Evolutionary conservation across 192 early-diverging fungal species (phyloP).

Genomic region (Coemansia sp.): DNA sequence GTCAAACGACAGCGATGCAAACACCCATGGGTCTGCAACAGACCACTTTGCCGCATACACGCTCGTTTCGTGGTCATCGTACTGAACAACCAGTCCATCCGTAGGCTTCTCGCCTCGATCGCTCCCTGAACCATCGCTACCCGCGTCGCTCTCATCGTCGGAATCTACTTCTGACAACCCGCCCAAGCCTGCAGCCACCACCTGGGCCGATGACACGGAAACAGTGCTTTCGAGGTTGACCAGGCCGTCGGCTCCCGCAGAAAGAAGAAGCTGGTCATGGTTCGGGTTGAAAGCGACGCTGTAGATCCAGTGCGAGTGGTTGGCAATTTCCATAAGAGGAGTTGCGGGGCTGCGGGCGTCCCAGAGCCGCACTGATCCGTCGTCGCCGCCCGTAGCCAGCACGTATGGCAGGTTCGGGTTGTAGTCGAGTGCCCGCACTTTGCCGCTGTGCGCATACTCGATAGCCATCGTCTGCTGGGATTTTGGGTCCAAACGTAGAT

Average conservation of each 20-base stretch:
- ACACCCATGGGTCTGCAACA: slow-evolving; percentile 86
- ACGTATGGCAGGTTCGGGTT: slow-evolving; percentile 86
- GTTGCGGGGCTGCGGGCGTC: slow-evolving; percentile 61
- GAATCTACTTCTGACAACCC: neutral
- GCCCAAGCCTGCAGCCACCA: slow-evolving; percentile 20
- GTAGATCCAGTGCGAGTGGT: slow-evolving; percentile 92
- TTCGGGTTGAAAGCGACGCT: slow-evolving; percentile 79
- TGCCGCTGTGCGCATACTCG: slow-evolving; percentile 69
- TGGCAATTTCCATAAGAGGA: slow-evolving; percentile 64
- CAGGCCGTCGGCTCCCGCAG: slow-evolving; percentile 78
- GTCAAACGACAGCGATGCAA: slow-evolving; percentile 90
- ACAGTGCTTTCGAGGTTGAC: slow-evolving; percentile 86
- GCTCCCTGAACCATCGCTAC: neutral
- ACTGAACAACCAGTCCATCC: slow-evolving; percentile 85
- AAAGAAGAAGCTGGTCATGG: slow-evolving; percentile 90
- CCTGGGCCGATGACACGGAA: slow-evolving; percentile 76
- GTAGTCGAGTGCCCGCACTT: slow-evolving; percentile 71
- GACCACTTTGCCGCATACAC: slow-evolving; percentile 93
- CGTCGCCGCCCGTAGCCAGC: slow-evolving; percentile 83
- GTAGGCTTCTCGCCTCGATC: slow-evolving; percentile 33
- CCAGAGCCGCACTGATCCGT: slow-evolving; percentile 86
- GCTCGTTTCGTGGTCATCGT: slow-evolving; percentile 92
- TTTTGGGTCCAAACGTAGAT: slow-evolving; percentile 55
- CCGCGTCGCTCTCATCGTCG: slow-evolving; percentile 14
- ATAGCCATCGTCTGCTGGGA: slow-evolving; percentile 15